Evolutionary conservation across 805 yeast genomes (phyloP).

Genomic region (Kodamaea laetipori): DNA sequence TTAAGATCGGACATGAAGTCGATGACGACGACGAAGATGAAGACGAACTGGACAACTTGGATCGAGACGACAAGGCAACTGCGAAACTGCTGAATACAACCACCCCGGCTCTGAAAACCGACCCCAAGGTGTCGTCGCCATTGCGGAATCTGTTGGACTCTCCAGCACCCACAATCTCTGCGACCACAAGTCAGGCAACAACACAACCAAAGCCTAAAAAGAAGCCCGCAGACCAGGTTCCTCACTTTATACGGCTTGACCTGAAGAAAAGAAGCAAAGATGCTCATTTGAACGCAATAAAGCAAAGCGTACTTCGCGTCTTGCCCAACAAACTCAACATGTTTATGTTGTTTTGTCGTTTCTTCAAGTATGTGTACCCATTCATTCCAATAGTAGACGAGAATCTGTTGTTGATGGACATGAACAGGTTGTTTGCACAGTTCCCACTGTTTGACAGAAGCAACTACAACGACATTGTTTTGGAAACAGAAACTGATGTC

Average conservation of each 20-base stretch:
- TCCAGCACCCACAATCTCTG: not conserved
- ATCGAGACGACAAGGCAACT: not conserved
- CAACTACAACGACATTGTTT: slow-evolving; percentile 21
- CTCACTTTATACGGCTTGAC: slow-evolving; percentile 7
- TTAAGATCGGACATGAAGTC: slow-evolving; percentile 18
- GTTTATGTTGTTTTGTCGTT: slow-evolving; percentile 31
- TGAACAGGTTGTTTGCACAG: slow-evolving; percentile 24
- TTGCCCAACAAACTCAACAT: slow-evolving; percentile 32
- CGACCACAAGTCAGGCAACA: not conserved
- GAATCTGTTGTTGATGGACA: slow-evolving; percentile 26
- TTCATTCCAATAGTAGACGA: slow-evolving; percentile 41
- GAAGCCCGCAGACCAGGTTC: slow-evolving; percentile 5
- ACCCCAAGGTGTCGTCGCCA: slow-evolving; percentile 2
- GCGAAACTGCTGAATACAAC: slow-evolving; percentile 5
- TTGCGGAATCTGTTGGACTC: slow-evolving; percentile 2
- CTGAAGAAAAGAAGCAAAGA: slow-evolving; percentile 21
- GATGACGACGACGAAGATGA: slow-evolving; percentile 7
- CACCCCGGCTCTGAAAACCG: slow-evolving; percentile 8
- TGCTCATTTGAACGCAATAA: slow-evolving; percentile 29
- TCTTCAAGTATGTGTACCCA: slow-evolving; percentile 42
- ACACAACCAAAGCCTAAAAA: not conserved
- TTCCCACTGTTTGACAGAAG: slow-evolving; percentile 21
- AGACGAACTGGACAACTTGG: slow-evolving; percentile 8
- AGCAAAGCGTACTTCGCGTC: slow-evolving; percentile 28
- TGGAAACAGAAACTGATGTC: slow-evolving; percentile 36